These are phyloP conservation scores for Lippia alba DNA, from an alignment of 305 asterid genomes.

Conservation along the genomic window DNA sequence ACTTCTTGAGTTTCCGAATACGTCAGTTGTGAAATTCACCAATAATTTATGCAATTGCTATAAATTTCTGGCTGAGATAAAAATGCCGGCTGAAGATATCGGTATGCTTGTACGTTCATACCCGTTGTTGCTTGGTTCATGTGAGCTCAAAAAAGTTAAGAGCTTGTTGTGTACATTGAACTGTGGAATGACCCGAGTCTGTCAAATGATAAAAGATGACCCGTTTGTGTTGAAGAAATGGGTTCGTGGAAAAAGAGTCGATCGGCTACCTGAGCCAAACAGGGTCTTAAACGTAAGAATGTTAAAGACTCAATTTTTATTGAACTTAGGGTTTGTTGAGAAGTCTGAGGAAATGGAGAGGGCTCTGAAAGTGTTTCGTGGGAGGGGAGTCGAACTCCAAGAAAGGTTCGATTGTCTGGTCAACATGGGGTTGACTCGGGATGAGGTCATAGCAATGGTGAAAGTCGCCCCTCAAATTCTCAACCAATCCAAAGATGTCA, in stretches of 20 bases:
- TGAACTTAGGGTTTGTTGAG: slow-evolving; percentile 63
- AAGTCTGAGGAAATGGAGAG: slow-evolving; percentile 56
- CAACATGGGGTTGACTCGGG: slow-evolving; percentile 55
- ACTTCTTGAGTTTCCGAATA: slow-evolving; percentile 53
- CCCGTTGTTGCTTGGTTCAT: slow-evolving; percentile 59
- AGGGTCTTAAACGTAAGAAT: slow-evolving; percentile 37
- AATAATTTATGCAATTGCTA: slow-evolving; percentile 48
- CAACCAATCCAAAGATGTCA: slow-evolving; percentile 62
- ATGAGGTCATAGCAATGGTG: slow-evolving; percentile 54
- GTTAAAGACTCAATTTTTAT: slow-evolving; percentile 58
- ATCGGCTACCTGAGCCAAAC: slow-evolving; percentile 35
- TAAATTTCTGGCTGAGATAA: slow-evolving; percentile 53
- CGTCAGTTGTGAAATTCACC: slow-evolving; percentile 46
- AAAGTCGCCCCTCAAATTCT: slow-evolving; percentile 63
- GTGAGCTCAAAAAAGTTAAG: slow-evolving; percentile 53
- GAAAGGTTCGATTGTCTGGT: slow-evolving; percentile 77
- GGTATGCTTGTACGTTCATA: slow-evolving; percentile 46
- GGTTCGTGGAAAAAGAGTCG: slow-evolving; percentile 50
- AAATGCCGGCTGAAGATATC: slow-evolving; percentile 52
- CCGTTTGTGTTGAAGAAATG: slow-evolving; percentile 59
- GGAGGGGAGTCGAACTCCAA: slow-evolving; percentile 68
- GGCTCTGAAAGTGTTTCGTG: slow-evolving; percentile 61
- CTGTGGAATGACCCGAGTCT: slow-evolving; percentile 45
- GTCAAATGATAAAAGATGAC: slow-evolving; percentile 57
- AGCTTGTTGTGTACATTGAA: slow-evolving; percentile 43